Percentiles rank a stretch among this genome's conserved stretches.
Conservation (phyloP, 208 protist species). For the Phytomonas serpens region DNA sequence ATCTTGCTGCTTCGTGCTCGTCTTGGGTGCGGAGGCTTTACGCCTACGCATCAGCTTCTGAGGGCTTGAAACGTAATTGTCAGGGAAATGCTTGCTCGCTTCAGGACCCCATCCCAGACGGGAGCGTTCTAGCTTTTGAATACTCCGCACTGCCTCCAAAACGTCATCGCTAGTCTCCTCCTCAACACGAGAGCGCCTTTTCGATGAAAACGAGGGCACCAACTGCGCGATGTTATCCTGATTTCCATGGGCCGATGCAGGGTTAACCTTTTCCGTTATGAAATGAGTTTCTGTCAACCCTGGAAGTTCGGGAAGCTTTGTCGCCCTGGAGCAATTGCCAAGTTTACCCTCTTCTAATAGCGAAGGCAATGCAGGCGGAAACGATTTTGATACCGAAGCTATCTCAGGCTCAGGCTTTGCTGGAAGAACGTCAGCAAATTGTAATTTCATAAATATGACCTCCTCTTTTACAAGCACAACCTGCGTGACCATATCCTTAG, state of each 20-base stretch:
- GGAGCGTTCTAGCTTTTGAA: conserved; percentile 8
- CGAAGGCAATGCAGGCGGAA: background rate
- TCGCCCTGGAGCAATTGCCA: background rate
- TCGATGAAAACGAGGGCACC: background rate
- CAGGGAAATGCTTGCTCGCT: conserved; percentile 53
- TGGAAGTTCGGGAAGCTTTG: background rate
- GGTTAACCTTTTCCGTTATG: background rate
- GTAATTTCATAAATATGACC: conserved; percentile 58
- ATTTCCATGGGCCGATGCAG: background rate
- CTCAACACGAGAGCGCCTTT: background rate
- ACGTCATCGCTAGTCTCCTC: background rate
- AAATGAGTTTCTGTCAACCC: background rate
- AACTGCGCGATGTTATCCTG: background rate
- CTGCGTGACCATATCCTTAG: conserved; percentile 58
- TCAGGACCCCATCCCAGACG: conserved; percentile 56
- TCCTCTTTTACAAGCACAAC: conserved; percentile 64
- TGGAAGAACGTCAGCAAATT: background rate
- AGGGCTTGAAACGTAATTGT: conserved; percentile 61
- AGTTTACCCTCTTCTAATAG: background rate
- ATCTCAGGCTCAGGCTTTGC: background rate
- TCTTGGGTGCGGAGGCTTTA: conserved; percentile 7
- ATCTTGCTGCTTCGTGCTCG: conserved; percentile 4
- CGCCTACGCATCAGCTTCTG: conserved; percentile 38
- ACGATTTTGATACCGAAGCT: background rate
- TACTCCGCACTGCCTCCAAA: background rate